Base-by-base conservation (phyloP, 108 stramenopile genomes). In the Cyclotella cryptica region DNA sequence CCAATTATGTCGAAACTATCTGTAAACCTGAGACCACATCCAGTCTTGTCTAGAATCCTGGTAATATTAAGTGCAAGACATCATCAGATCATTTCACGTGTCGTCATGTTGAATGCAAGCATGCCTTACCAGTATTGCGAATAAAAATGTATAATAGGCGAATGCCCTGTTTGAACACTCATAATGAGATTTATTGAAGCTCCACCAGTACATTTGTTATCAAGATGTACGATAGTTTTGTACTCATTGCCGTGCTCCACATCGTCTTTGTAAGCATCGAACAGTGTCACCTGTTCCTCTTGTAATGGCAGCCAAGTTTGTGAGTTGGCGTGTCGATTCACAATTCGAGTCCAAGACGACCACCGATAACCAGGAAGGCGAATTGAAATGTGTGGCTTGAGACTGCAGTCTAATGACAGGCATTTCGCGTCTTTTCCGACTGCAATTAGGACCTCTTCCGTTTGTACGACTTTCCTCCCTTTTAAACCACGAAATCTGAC, bases 361-460 rank as follows among this genome's bases (percentile, higher is more conserved):
- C 90, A 94, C 39, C 77, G 62, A 53, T 92, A 90, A 11, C 93
- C 91, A 58, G 93, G 93, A 19, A 94, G 85, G 42, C 86, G 72
- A 39, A 94, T 58, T 24, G 90, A 91, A 26, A 94, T 75, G 22
- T 57, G 90, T 21, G 93, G 93, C 44, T 87, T 92, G 19, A 74
- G 81, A n/a, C 69, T 55, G 62, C 90, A 91, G 75, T 90, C 88
- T 7, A 94, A 70, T n/a, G 87, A 86, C 12, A 85, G 54, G 71
- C 85, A 88, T 27, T 84, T 87, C 2, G 77, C 87, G 43, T 90
- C 89, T 19, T 78, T 68, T 26, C 93, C 93, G 46, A 71, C 80
- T 19, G 41, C 80, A 41, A 94, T 72, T 29, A 52, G 39, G 53
- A 63, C 60, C 67, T 86, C 68, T 65, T 80, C 60, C 52, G 75